Percentiles rank a stretch among this genome's conserved stretches.
phyloP scores from a whole-genome alignment of 177 flowering plant genomes.

The Vitis hybrid region DNA sequence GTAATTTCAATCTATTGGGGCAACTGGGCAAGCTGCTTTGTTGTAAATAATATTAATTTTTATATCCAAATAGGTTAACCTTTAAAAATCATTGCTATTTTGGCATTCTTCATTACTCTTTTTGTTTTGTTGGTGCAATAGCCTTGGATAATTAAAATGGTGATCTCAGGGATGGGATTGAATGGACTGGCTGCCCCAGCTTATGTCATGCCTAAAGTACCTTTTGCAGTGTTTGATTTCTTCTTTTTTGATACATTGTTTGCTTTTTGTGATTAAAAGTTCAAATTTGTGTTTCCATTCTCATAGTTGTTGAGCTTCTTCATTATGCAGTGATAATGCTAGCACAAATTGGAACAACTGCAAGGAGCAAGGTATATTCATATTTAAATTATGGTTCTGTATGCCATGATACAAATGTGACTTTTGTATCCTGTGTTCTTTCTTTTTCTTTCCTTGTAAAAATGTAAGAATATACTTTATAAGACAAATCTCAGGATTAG shows the following conservation, averaged over 20 bases:
- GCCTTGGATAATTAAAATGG: neutral
- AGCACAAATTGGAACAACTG: constrained; percentile 4
- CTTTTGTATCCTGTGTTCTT: neutral
- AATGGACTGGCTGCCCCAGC: neutral
- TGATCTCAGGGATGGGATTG: neutral
- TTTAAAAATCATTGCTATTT: neutral
- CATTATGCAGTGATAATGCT: constrained; percentile 28
- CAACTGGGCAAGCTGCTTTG: neutral
- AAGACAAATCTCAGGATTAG: constrained; percentile 8
- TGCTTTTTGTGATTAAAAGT: too few species aligned
- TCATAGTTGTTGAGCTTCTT: constrained; percentile 8
- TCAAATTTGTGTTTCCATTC: constrained; percentile 2
- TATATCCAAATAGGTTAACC: neutral
- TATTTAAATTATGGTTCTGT: neutral
- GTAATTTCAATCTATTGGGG: neutral
- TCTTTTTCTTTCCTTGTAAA: neutral
- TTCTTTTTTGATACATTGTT: neutral
- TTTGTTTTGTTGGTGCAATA: neutral
- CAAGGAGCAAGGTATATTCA: constrained; percentile 33
- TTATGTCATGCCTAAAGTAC: neutral
- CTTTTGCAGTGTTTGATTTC: neutral
- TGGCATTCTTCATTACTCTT: neutral
- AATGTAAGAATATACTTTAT: constrained; percentile 1
- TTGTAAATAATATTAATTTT: neutral
- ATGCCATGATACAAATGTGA: neutral